phyloP scores from a whole-genome alignment of 176 grass and related monocot species.

The Melocanna baccifera region DNA sequence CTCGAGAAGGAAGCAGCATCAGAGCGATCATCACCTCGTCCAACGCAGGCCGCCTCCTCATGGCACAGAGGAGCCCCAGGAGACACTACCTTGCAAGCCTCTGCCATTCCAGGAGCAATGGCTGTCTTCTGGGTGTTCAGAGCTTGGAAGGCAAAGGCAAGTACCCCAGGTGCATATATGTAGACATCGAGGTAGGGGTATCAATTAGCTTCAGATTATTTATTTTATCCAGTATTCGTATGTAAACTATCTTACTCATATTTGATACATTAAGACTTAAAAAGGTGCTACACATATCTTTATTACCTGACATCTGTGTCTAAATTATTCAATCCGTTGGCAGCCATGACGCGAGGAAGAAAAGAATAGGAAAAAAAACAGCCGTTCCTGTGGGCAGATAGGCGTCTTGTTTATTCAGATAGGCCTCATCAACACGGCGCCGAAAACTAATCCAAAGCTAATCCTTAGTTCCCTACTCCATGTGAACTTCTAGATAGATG shows the following conservation, averaged over 20 bases:
- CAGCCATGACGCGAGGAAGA: neutral
- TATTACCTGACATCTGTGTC: no score
- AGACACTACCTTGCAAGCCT: neutral
- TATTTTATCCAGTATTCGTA: no score
- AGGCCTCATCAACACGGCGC: neutral
- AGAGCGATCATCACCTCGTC: neutral
- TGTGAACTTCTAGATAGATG: neutral
- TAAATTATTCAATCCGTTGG: no score
- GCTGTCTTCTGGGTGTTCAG: slow-evolving; percentile 7
- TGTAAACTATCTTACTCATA: no score
- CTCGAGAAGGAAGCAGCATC: slow-evolving; percentile 5
- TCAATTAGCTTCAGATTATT: no score
- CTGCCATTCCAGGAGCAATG: slow-evolving; percentile 33
- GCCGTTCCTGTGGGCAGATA: neutral
- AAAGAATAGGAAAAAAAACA: neutral
- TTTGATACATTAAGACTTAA: no score
- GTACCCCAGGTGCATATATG: slow-evolving; percentile 22
- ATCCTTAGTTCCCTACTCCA: slow-evolving; percentile 17
- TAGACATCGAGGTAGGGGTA: no score
- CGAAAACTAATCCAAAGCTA: neutral
- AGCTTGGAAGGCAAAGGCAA: slow-evolving; percentile 19
- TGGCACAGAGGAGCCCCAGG: neutral
- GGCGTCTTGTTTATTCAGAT: neutral
- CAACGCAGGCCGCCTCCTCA: neutral
- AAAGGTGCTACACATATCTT: no score